A percentile compares a stretch with the other conserved stretches of the same genome.
Evolutionary conservation across 1,284 basidiomycete genomes (phyloP).

Genomic region (Omphalotus olearius): DNA sequence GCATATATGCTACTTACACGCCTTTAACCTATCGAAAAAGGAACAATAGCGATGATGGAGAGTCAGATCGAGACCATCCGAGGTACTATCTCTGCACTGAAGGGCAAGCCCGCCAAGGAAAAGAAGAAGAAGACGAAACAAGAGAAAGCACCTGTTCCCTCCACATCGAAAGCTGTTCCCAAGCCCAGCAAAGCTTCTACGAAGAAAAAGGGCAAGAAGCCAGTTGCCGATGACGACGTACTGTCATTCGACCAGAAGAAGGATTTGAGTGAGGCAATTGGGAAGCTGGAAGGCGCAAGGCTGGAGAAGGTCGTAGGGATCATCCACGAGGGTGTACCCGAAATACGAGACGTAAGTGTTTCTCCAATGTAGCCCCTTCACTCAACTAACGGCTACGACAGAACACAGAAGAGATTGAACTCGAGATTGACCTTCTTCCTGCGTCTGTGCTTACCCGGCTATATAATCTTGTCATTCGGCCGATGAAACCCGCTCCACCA

Average conservation of each 20-base stretch:
- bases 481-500: slow-evolving; percentile 50
- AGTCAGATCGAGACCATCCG: slow-evolving; percentile 70
- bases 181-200: slow-evolving; percentile 38
- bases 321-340: slow-evolving; percentile 86
- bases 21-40: slow-evolving; percentile 32
- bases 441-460: slow-evolving; percentile 81
- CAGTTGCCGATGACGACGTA: slow-evolving; percentile 60
- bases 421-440: slow-evolving; percentile 91
- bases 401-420: slow-evolving; percentile 94
- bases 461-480: slow-evolving; percentile 90
- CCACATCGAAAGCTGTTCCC: slow-evolving; percentile 54
- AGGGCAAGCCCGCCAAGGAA: slow-evolving; percentile 54
- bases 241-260: slow-evolving; percentile 94
- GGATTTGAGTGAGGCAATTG: slow-evolving; percentile 90
- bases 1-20: background rate
- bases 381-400: slow-evolving; percentile 29
- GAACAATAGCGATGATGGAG: slow-evolving; percentile 68
- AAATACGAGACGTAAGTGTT: slow-evolving; percentile 80
- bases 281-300: slow-evolving; percentile 71
- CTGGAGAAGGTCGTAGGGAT: slow-evolving; percentile 86
- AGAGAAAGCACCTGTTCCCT: slow-evolving; percentile 50
- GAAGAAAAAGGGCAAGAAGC: slow-evolving; percentile 57
- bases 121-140: slow-evolving; percentile 54
- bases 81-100: slow-evolving; percentile 58
- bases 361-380: slow-evolving; percentile 10